phyloP scores from a whole-genome alignment of 2,329 filamentous ascomycete genomes.

The Alternaria sp. region DNA sequence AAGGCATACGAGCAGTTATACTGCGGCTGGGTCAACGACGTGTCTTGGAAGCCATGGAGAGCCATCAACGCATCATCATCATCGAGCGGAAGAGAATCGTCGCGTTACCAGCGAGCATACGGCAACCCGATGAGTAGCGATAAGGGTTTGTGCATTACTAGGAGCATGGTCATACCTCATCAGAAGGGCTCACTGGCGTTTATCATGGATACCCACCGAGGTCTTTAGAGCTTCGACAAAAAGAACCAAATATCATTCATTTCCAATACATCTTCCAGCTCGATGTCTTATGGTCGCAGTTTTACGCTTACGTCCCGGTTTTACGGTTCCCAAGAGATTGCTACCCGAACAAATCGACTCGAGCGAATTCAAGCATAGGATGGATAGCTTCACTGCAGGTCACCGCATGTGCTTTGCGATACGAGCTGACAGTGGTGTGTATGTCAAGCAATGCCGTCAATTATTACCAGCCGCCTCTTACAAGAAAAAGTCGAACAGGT shows the following conservation, averaged over 20 bases:
- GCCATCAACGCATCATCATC: neutral
- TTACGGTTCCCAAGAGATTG: too few relatives aligned
- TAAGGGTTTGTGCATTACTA: neutral
- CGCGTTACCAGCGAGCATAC: neutral
- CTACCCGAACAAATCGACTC: too few relatives aligned
- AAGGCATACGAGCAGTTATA: neutral
- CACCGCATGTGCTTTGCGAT: too few relatives aligned
- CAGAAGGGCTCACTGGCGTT: neutral
- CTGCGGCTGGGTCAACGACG: neutral
- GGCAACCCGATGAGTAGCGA: neutral
- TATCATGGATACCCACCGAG: neutral
- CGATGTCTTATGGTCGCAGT: neutral
- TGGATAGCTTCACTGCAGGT: too few relatives aligned
- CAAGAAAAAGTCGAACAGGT: too few relatives aligned
- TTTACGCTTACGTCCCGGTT: too few relatives aligned
- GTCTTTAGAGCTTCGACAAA: neutral
- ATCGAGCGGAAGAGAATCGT: neutral
- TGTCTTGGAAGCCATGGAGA: neutral
- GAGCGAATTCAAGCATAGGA: too few relatives aligned
- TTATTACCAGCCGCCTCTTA: too few relatives aligned
- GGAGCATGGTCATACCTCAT: neutral
- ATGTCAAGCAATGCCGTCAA: too few relatives aligned
- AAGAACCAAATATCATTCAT: neutral
- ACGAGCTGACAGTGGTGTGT: too few relatives aligned
- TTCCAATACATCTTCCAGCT: neutral